A percentile compares a stretch with the other conserved stretches of the same genome.
Conservation (phyloP, 2,329 filamentous ascomycete genomes). For the Pseudogymnoascus sp. region DNA sequence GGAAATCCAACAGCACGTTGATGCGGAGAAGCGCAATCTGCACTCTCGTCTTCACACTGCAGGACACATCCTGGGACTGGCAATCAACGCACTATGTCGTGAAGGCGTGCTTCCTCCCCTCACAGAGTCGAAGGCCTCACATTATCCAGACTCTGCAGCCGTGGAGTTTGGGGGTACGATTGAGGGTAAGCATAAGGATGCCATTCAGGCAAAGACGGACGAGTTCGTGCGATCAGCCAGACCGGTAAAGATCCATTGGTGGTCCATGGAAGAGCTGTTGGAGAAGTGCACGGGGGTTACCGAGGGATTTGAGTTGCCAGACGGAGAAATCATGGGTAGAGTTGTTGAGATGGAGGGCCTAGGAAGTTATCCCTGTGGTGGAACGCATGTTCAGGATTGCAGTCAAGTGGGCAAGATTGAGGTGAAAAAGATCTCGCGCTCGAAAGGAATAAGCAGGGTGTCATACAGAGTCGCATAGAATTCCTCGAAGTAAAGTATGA, state of each 20-base stretch:
- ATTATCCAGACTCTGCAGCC: slow-evolving; percentile 58
- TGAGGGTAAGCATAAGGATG: slow-evolving; percentile 50
- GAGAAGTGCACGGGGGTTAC: slow-evolving; percentile 35
- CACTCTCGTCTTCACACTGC: slow-evolving; percentile 66
- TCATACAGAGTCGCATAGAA: slow-evolving; percentile 15
- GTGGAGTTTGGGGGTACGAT: slow-evolving; percentile 63
- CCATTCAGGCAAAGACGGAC: slow-evolving; percentile 54
- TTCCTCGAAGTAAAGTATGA: neutral
- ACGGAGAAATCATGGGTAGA: slow-evolving; percentile 47
- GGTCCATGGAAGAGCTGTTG: slow-evolving; percentile 54
- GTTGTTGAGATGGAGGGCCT: slow-evolving; percentile 61
- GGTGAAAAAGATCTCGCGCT: slow-evolving; percentile 58
- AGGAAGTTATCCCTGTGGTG: slow-evolving; percentile 66
- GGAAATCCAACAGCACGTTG: slow-evolving; percentile 47
- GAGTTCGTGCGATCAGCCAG: slow-evolving; percentile 46
- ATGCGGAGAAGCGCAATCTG: slow-evolving; percentile 49
- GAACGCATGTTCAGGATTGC: slow-evolving; percentile 60
- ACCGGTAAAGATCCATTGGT: slow-evolving; percentile 57
- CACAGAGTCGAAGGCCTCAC: slow-evolving; percentile 61
- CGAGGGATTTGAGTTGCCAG: slow-evolving; percentile 30
- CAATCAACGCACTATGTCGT: slow-evolving; percentile 48
- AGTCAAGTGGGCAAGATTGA: slow-evolving; percentile 49
- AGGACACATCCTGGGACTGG: slow-evolving; percentile 62
- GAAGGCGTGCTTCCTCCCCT: slow-evolving; percentile 43
- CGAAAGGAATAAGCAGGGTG: slow-evolving; percentile 54